phyloP scores from a whole-genome alignment of 2,329 filamentous ascomycete genomes.

The Scedosporium aurantiacum region DNA sequence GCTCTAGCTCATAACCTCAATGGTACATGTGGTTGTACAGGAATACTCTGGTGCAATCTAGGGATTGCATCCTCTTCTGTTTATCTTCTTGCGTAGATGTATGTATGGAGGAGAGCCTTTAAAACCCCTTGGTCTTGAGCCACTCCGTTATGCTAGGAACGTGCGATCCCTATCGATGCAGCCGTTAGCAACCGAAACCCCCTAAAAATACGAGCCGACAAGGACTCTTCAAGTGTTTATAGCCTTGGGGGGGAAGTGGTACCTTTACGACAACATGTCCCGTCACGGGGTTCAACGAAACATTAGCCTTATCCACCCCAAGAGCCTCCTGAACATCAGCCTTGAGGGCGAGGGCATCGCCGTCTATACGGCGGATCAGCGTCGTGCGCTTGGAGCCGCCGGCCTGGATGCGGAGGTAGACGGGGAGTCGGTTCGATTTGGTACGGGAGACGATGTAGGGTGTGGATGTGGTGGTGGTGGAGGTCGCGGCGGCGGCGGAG shows the following conservation, averaged over 20 bases:
- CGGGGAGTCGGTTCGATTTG: slow-evolving; percentile 55
- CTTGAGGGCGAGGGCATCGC: slow-evolving; percentile 53
- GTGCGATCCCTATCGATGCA: slow-evolving; percentile 2
- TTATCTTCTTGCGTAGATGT: not conserved
- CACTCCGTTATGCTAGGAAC: slow-evolving; percentile 13
- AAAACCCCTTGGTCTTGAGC: slow-evolving; percentile 25
- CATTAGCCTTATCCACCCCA: slow-evolving; percentile 40
- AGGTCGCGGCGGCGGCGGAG: slow-evolving; percentile 30
- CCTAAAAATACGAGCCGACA: not conserved
- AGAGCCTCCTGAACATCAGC: slow-evolving; percentile 45
- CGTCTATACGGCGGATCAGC: slow-evolving; percentile 66
- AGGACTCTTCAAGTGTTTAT: not conserved
- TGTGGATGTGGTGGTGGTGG: slow-evolving; percentile 45
- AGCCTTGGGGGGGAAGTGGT: slow-evolving; percentile 13
- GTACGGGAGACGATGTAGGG: slow-evolving; percentile 67
- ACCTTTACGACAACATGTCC: slow-evolving; percentile 68
- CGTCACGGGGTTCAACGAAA: slow-evolving; percentile 49
- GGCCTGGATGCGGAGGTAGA: slow-evolving; percentile 64
- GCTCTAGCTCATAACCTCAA: not conserved
- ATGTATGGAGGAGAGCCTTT: slow-evolving; percentile 9
- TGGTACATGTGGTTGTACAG: not conserved
- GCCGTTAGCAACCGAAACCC: not conserved
- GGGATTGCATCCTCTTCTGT: not conserved
- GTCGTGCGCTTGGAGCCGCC: slow-evolving; percentile 70
- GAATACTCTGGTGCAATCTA: not conserved